Conservation (phyloP, 306 rosid genomes). For the Hippophae gyantsensis region DNA sequence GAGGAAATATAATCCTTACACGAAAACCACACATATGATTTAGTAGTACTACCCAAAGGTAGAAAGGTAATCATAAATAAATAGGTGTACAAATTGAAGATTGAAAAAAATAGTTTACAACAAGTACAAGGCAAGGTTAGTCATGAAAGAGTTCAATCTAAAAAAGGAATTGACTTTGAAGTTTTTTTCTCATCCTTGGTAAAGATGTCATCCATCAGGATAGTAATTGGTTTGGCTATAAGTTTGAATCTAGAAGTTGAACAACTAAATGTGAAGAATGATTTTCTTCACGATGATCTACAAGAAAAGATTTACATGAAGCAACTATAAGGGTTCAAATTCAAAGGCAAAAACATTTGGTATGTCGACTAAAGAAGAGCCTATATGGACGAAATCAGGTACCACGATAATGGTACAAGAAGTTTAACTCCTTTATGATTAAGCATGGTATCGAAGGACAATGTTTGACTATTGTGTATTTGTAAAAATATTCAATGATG, state of each 20-base stretch:
- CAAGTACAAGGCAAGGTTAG: background rate
- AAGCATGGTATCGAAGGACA: background rate
- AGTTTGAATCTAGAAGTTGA: no score
- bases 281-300: no score
- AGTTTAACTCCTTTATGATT: background rate
- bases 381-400: no score
- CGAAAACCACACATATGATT: conserved; percentile 7
- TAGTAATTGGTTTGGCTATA: background rate
- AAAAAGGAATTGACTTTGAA: conserved; percentile 5
- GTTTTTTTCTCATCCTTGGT: background rate
- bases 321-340: no score
- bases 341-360: no score
- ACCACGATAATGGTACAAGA: no score
- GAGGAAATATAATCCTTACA: conserved; percentile 5
- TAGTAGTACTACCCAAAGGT: conserved; percentile 8
- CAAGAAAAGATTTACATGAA: no score
- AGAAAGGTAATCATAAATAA: conserved; percentile 3
- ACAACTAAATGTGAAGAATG: no score
- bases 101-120: conserved; percentile 1
- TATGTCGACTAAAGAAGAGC: no score
- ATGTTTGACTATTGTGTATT: background rate
- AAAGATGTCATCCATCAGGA: background rate
- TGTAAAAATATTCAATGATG: background rate
- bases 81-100: conserved; percentile 11
- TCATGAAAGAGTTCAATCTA: background rate